Evolutionary conservation across 495 filamentous ascomycete genomes (phyloP).

Genomic region (Penicillium dipodomyicola): DNA sequence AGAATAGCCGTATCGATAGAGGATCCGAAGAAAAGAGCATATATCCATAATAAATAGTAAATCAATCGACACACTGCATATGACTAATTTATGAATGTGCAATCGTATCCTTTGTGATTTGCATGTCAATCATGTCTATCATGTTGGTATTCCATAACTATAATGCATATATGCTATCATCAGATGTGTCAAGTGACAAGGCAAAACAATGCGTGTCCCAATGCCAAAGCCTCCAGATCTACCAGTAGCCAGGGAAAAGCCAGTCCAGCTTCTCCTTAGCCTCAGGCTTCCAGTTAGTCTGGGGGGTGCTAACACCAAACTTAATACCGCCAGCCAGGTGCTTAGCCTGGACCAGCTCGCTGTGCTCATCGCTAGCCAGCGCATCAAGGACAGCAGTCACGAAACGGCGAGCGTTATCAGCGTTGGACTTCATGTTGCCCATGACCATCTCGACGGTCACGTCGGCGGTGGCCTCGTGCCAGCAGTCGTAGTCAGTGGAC

Average conservation of each 20-base stretch:
- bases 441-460: slow-evolving; percentile 98
- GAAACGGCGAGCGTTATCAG: slow-evolving; percentile 77
- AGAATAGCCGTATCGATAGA: no score
- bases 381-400: slow-evolving; percentile 86
- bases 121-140: not conserved
- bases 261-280: slow-evolving; percentile 69
- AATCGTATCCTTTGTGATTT: not conserved
- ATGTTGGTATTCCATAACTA: slow-evolving; percentile 9
- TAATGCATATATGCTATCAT: slow-evolving; percentile 7
- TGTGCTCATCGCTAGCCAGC: slow-evolving; percentile 70
- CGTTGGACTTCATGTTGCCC: slow-evolving; percentile 91
- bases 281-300: slow-evolving; percentile 59
- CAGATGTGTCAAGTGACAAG: not conserved
- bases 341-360: slow-evolving; percentile 74
- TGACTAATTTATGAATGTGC: no score
- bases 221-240: not conserved
- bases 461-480: slow-evolving; percentile 69
- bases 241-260: slow-evolving; percentile 64
- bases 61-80: no score
- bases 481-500: slow-evolving; percentile 99
- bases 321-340: slow-evolving; percentile 53
- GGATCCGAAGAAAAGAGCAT: no score
- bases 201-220: no score
- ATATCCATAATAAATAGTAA: not conserved
- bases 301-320: slow-evolving; percentile 66